Evolutionary conservation across 2,329 filamentous ascomycete genomes (phyloP).

Genomic region (Ceratocystis cubensis): DNA sequence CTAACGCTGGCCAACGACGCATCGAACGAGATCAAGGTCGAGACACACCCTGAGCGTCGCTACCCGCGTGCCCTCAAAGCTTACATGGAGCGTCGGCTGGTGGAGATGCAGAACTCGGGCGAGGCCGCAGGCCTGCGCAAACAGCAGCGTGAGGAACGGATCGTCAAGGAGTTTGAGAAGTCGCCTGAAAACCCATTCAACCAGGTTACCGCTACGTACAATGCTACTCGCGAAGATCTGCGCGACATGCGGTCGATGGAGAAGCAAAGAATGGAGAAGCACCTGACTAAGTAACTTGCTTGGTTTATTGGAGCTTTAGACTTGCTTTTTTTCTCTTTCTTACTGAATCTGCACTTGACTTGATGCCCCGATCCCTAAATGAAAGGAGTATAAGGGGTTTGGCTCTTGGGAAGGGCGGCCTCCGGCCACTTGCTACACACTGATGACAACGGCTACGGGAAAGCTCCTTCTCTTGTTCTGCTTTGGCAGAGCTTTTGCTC

Average conservation of each 20-base stretch:
- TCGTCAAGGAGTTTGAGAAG: conserved; percentile 88
- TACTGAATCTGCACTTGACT: too few relatives aligned
- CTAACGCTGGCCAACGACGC: conserved; percentile 50
- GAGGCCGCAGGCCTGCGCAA: conserved; percentile 58
- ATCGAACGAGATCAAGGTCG: conserved; percentile 50
- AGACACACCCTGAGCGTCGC: conserved; percentile 76
- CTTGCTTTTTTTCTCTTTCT: neutral
- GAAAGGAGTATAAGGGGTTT: too few relatives aligned
- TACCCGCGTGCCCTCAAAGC: conserved; percentile 75
- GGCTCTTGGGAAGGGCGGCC: too few relatives aligned
- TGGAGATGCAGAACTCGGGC: conserved; percentile 76
- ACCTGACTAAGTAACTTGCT: conserved; percentile 36
- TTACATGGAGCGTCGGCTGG: conserved; percentile 68
- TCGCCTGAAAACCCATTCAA: conserved; percentile 93
- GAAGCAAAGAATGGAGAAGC: conserved; percentile 60
- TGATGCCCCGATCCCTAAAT: too few relatives aligned
- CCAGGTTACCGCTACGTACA: conserved; percentile 62
- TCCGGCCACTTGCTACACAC: too few relatives aligned
- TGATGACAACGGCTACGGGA: too few relatives aligned
- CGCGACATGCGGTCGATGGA: conserved; percentile 52
- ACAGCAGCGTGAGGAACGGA: conserved; percentile 72
- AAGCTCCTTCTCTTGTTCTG: too few relatives aligned
- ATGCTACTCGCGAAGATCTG: conserved; percentile 68
- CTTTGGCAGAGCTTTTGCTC: too few relatives aligned
- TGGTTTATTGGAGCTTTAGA: conserved; percentile 4